Evolutionary conservation across 495 filamentous ascomycete species (phyloP).

Genomic region (Hyaloscypha hepaticicola): DNA sequence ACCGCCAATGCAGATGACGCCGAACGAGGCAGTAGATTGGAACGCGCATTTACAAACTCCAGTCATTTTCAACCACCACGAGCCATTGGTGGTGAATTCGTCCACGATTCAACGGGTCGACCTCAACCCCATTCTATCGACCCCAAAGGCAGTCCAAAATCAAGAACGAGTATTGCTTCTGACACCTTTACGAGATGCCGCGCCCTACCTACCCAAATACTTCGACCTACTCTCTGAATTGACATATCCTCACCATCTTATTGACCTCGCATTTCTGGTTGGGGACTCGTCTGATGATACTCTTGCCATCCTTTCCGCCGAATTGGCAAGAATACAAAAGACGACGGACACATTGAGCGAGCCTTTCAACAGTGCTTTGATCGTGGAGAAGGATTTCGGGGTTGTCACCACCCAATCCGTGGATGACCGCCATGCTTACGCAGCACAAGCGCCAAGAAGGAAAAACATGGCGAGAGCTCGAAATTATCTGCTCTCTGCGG

Average conservation of each 20-base stretch:
- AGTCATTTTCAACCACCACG: conserved; percentile 93
- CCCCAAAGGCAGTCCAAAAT: conserved; percentile 70
- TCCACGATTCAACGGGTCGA: conserved; percentile 74
- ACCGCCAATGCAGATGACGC: conserved; percentile 88
- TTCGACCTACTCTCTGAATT: conserved; percentile 90
- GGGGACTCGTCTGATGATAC: conserved; percentile 91
- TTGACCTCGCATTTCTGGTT: conserved; percentile 93
- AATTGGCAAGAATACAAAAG: conserved; percentile 86
- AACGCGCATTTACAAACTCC: conserved; percentile 84
- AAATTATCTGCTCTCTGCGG: conserved; percentile 85
- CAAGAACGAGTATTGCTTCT: conserved; percentile 91
- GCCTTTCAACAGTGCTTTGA: conserved; percentile 77
- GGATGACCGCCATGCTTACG: conserved; percentile 79
- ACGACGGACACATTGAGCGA: conserved; percentile 70
- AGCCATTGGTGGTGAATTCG: conserved; percentile 78
- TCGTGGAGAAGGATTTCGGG: conserved; percentile 91
- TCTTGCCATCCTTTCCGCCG: conserved; percentile 70
- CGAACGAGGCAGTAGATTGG: conserved; percentile 89
- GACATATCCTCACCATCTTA: conserved; percentile 91
- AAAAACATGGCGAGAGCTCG: conserved; percentile 88
- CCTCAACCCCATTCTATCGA: conserved; percentile 83
- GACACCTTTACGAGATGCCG: conserved; percentile 90
- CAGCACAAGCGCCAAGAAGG: conserved; percentile 83
- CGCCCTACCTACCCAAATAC: conserved; percentile 76
- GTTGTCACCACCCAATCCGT: conserved; percentile 68